Base-by-base conservation (phyloP, 202 grass and related monocot species). In the Digitaria exilis region DNA sequence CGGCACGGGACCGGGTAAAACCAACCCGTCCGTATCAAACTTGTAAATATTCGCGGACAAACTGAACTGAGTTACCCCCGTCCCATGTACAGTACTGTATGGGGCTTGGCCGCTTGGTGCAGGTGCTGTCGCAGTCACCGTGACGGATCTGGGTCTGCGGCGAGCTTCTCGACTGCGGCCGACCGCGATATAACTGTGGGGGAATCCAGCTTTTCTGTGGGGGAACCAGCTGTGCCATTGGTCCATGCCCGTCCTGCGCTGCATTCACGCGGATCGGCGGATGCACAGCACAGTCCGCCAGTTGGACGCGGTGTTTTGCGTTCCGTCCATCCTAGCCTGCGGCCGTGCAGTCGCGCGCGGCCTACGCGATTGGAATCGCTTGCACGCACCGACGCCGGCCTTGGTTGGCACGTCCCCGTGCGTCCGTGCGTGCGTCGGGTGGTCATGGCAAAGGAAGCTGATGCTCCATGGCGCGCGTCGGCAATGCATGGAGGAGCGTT, bases 101-200 rank as follows among this genome's bases (percentile, higher is more conserved):
- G n/a, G n/a, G n/a, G n/a, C n/a, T 6, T 37, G 35, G 35, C 35
- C 35, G 4, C 4, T 37, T 37, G 35, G 35, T 6, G 35, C 48
- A 12, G 55, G 42, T 48, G 13, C 42, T 26, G 67, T 48, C n/a
- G 5, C 14, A 9, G 43, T 31, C 25, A 11, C 28, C 26, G 25
- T 18, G 25, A 71, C 68, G 68, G 42, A 30, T 71, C 24, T 70
- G 68, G 15, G 14, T 44, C 65, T 25, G 65, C 22, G 12, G 7
- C 2, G 39, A 26, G 66, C 41, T 69, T 15, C 8, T 43, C 69
- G 44, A 30, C 37, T 71, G 64, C 28, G 42, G 21, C 75, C 32
- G 76, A 75, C 87, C 75, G 76, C 22, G 59, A 24, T 28, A 9
- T 88, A 68, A 79, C 78, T 80, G 48, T 80, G 61, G 30, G 4